These are phyloP conservation scores for Sambucus nigra DNA, from an alignment of 129 eudicot genomes.

Conservation along the genomic window DNA sequence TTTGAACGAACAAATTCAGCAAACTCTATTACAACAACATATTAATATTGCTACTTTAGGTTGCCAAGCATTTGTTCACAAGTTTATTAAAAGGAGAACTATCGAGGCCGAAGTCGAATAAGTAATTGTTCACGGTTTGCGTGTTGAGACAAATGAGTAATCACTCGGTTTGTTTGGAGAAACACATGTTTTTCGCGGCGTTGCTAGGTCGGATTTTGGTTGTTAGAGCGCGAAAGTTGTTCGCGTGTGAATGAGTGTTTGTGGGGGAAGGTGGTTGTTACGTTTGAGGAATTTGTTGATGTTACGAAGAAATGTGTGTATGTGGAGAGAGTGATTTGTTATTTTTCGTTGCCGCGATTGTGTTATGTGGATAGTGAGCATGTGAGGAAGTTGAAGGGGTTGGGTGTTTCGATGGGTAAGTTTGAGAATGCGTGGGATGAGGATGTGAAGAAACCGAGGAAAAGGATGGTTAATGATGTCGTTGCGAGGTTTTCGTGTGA, in stretches of 20 bases:
- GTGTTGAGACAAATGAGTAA: conserved; percentile 34
- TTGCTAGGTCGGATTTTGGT: conserved; percentile 54
- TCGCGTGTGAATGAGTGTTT: too few species aligned
- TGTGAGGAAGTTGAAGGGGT: conserved; percentile 64
- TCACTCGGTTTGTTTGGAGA: conserved; percentile 61
- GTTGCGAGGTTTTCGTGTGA: conserved; percentile 52
- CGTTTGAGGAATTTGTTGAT: conserved; percentile 69
- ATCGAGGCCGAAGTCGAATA: conserved; percentile 58
- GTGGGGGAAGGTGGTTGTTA: conserved; percentile 65
- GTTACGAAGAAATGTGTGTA: conserved; percentile 47
- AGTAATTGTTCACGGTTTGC: conserved; percentile 81
- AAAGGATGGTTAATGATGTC: conserved; percentile 56
- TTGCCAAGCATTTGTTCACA: too few species aligned
- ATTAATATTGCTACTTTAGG: too few species aligned
- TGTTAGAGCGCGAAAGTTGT: conserved; percentile 73
- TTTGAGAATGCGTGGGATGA: conserved; percentile 73
- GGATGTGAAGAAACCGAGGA: conserved; percentile 78
- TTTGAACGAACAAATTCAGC: conserved; percentile 34
- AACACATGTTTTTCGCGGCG: conserved; percentile 95
- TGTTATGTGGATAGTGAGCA: conserved; percentile 84
- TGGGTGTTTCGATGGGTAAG: conserved; percentile 57
- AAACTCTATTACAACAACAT: conserved; percentile 22
- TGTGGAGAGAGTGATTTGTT: conserved; percentile 72
- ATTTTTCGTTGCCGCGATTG: conserved; percentile 63
- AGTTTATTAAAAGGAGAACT: conserved; percentile 43